A percentile compares a stretch with the other conserved stretches of the same genome.
Evolutionary conservation across 805 yeast genomes (phyloP).

Genomic region (Metschnikowia baotianmanensis): DNA sequence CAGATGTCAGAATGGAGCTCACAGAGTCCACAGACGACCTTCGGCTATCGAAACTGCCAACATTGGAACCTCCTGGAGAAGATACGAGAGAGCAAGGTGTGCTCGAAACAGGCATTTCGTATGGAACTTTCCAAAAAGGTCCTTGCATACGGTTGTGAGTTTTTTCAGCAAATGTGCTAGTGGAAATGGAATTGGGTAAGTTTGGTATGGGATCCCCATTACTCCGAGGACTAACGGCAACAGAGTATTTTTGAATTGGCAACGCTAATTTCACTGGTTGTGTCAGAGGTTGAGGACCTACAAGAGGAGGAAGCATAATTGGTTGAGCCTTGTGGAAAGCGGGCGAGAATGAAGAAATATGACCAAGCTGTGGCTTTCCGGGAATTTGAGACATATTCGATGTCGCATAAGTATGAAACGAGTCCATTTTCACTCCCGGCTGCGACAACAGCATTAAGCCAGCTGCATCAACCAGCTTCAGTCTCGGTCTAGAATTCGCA

Average conservation of each 20-base stretch:
- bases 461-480: slow-evolving; percentile 17
- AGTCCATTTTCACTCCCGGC: slow-evolving; percentile 1
- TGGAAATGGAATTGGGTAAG: not conserved
- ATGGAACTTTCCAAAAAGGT: slow-evolving; percentile 63
- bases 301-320: slow-evolving; percentile 19
- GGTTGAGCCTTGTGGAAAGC: slow-evolving; percentile 14
- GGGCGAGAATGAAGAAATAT: slow-evolving; percentile 12
- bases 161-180: not conserved
- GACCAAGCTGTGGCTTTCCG: slow-evolving; percentile 13
- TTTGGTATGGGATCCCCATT: slow-evolving; percentile 1
- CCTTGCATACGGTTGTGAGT: slow-evolving; percentile 33
- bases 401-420: slow-evolving; percentile 5
- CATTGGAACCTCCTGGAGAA: slow-evolving; percentile 14
- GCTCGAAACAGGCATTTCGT: slow-evolving; percentile 45
- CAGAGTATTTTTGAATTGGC: slow-evolving; percentile 9
- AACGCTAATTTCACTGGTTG: slow-evolving; percentile 13
- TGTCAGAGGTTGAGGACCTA: slow-evolving; percentile 16
- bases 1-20: slow-evolving; percentile 45
- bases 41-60: slow-evolving; percentile 23
- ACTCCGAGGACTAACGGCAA: slow-evolving; percentile 8
- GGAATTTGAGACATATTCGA: slow-evolving; percentile 12
- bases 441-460: slow-evolving; percentile 1
- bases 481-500: slow-evolving; percentile 12
- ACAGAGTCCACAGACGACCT: slow-evolving; percentile 51
- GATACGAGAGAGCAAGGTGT: slow-evolving; percentile 18